Evolutionary conservation across 129 eudicot species (phyloP), one percentile per base, ranked within the genome.

Genomic region (Dittrichia graveolens): DNA sequence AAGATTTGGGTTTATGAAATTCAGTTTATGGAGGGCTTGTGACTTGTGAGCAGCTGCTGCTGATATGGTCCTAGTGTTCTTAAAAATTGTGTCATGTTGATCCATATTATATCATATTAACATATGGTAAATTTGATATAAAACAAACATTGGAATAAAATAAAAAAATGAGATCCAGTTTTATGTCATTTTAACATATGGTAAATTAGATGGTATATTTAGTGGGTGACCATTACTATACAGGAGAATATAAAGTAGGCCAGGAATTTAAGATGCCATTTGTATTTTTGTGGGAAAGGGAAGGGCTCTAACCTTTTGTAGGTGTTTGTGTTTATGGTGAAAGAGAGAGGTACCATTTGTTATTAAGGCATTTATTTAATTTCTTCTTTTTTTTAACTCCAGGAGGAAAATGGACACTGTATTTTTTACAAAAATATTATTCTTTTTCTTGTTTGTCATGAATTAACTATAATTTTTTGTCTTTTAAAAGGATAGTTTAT

Each of bases 21-120:
- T 35, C 74, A 76, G 62, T 67, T 73, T 19, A 14, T 54, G 78
- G 61, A 46, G 75, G 57, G 57, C 72, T 67, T 73, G 83, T 73
- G 83, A 67, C 31, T 24, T 24, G 31, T 24, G 31, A 24, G 31
- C 31, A 24, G 31, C 31, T 24, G 79, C 83, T 72, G 71, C 79
- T 57, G 0, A 24, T 53, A 66, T 55, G 75, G 80, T 43, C 75
- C 63, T 62, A 7, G 39, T 71, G n/a, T 54, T 63, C 77, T 78
- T 8, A 69, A 44, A 63, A 49, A 12, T 45, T 53, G 78, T 71
- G 82, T 62, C 77, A 16, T 42, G 54, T 50, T 49, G 35, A 34
- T 24, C 14, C 35, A 35, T 34, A 14, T 10, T 59, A 10, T 8
- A 59, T 59, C 64, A 34, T 58, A 39, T 31, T 8, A 58, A 57